These are phyloP conservation scores for Rubus idaeus DNA, from an alignment of 306 rosid genomes.

Conservation along the genomic window DNA sequence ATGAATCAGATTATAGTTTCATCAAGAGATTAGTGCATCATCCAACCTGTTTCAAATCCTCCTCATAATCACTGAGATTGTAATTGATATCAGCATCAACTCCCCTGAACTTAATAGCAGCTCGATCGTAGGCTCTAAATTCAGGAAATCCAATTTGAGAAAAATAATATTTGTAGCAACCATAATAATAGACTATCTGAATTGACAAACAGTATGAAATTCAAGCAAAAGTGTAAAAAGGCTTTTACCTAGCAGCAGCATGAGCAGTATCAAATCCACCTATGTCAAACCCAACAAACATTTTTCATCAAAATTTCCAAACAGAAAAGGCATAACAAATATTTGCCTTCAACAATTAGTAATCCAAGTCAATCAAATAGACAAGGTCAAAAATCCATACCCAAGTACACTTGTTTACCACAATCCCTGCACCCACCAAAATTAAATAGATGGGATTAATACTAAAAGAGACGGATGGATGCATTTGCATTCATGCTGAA, in stretches of 20 bases:
- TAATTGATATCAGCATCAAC: slow-evolving; percentile 97
- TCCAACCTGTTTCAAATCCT: slow-evolving; percentile 86
- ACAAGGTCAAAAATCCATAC: slow-evolving; percentile 47
- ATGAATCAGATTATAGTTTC: slow-evolving; percentile 5
- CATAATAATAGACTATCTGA: background rate
- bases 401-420: slow-evolving; percentile 96
- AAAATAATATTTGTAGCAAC: background rate
- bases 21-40: slow-evolving; percentile 4
- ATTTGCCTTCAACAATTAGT: slow-evolving; percentile 15
- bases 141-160: slow-evolving; percentile 29
- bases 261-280: slow-evolving; percentile 99
- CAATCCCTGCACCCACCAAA: slow-evolving; percentile 72
- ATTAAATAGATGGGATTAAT: slow-evolving; percentile 21
- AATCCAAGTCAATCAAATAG: slow-evolving; percentile 23
- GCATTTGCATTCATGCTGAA: background rate
- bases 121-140: slow-evolving; percentile 94
- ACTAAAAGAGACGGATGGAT: background rate
- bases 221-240: background rate
- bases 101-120: slow-evolving; percentile 97
- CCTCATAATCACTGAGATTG: slow-evolving; percentile 85
- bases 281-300: slow-evolving; percentile 38
- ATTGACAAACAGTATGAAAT: slow-evolving; percentile 6
- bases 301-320: slow-evolving; percentile 29
- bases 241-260: slow-evolving; percentile 88
- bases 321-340: slow-evolving; percentile 35